These are phyloP conservation scores for Auricularia sp. DNA, from an alignment of 768 basidiomycete species.

Conservation along the genomic window DNA sequence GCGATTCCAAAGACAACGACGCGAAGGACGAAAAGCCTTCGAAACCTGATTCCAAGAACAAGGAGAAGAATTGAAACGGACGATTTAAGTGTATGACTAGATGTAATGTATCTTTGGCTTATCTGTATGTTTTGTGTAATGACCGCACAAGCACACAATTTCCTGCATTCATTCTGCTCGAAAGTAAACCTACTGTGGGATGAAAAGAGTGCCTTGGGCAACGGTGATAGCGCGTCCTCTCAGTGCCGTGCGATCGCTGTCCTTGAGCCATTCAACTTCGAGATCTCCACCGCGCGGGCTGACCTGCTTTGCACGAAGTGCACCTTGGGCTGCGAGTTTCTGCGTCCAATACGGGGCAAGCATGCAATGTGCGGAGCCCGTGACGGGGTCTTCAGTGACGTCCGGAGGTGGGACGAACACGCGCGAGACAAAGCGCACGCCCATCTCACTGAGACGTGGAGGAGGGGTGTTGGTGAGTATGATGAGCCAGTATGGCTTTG, in stretches of 20 bases:
- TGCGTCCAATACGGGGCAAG: slow-evolving; percentile 39
- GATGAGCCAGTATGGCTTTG: background rate
- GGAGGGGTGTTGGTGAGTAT: slow-evolving; percentile 18
- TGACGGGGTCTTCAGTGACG: slow-evolving; percentile 22
- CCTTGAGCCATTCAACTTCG: slow-evolving; percentile 28
- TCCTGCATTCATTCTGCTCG: no score
- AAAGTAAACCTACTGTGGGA: background rate
- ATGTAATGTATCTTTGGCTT: no score
- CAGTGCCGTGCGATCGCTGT: slow-evolving; percentile 22
- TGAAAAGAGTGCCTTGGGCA: slow-evolving; percentile 18
- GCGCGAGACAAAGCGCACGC: slow-evolving; percentile 18
- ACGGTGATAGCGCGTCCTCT: slow-evolving; percentile 27
- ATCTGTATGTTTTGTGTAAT: no score
- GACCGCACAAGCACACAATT: no score
- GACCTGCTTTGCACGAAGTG: slow-evolving; percentile 39
- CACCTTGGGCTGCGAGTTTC: slow-evolving; percentile 29
- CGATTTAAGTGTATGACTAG: no score
- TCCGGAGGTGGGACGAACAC: slow-evolving; percentile 17
- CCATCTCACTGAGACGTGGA: slow-evolving; percentile 9
- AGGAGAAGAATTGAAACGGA: no score
- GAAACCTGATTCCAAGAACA: no score
- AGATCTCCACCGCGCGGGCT: slow-evolving; percentile 40
- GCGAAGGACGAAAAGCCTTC: background rate
- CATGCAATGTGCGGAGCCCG: slow-evolving; percentile 20
- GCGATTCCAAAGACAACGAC: background rate